Evolutionary conservation across 2,329 filamentous ascomycete species (phyloP).

Genomic region (Neonectria hederae): DNA sequence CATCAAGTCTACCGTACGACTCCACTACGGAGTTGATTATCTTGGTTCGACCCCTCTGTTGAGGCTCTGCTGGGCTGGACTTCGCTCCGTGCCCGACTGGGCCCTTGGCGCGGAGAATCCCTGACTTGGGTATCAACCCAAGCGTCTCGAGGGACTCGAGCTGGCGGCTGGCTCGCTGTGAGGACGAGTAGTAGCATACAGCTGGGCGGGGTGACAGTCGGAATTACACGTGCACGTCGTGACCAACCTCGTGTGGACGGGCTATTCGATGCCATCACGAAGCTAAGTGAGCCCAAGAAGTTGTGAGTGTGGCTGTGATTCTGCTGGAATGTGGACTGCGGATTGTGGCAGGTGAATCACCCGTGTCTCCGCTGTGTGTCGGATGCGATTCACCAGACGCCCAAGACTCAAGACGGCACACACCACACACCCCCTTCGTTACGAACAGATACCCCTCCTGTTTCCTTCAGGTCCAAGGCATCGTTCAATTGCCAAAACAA

Average conservation of each 20-base stretch:
- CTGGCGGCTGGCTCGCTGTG: neutral
- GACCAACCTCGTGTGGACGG: neutral
- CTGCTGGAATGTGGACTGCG: slow-evolving; percentile 7
- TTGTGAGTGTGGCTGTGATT: slow-evolving; percentile 8
- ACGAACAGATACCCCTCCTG: slow-evolving; percentile 20
- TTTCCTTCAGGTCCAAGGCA: slow-evolving; percentile 2
- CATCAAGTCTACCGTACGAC: slow-evolving; percentile 6
- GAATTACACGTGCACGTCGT: slow-evolving; percentile 7
- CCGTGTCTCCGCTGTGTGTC: slow-evolving; percentile 17
- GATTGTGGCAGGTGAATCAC: slow-evolving; percentile 18
- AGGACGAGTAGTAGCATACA: neutral
- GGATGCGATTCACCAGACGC: slow-evolving; percentile 20
- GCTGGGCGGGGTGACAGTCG: neutral
- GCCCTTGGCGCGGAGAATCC: slow-evolving; percentile 9
- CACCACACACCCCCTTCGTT: slow-evolving; percentile 13
- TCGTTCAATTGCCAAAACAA: slow-evolving; percentile 9
- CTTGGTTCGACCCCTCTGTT: slow-evolving; percentile 15
- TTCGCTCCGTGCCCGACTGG: slow-evolving; percentile 25
- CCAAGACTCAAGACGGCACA: slow-evolving; percentile 2
- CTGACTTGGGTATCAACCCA: slow-evolving; percentile 27
- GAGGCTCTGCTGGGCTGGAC: slow-evolving; percentile 21
- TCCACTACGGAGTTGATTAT: neutral
- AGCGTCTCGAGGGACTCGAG: neutral
- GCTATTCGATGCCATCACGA: slow-evolving; percentile 6
- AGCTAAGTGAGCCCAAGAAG: neutral